A percentile compares a stretch with the other conserved stretches of the same genome.
Evolutionary conservation across 2,329 filamentous ascomycete genomes (phyloP).

Genomic region (Emmonsiellopsis sp.): DNA sequence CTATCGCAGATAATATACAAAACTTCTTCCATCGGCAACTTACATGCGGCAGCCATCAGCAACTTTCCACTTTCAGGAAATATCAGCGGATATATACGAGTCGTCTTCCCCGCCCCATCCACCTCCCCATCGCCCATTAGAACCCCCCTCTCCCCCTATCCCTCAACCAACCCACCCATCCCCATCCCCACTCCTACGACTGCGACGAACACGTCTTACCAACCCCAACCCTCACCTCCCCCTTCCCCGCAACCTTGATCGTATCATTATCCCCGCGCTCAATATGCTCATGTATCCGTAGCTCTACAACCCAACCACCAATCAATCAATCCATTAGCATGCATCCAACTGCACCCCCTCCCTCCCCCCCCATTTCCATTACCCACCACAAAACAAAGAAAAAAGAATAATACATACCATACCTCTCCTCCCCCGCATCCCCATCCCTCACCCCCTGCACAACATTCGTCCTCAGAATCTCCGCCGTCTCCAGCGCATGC

Average conservation of each 20-base stretch:
- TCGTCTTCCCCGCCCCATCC: not conserved
- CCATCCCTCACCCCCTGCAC: constrained; percentile 62
- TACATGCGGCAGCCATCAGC: not conserved
- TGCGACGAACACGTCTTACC: constrained; percentile 32
- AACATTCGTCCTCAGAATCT: constrained; percentile 70
- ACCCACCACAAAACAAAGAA: not conserved
- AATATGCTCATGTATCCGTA: constrained; percentile 83
- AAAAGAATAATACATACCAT: constrained; percentile 18
- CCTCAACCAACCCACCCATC: constrained; percentile 11
- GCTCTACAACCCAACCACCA: constrained; percentile 42
- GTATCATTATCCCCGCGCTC: constrained; percentile 91
- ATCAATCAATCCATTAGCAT: not conserved
- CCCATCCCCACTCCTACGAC: constrained; percentile 7
- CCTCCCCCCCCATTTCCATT: too few relatives aligned
- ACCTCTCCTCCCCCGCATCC: constrained; percentile 22
- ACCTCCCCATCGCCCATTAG: not conserved
- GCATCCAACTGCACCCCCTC: too few relatives aligned
- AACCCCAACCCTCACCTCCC: constrained; percentile 25
- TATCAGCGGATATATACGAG: not conserved
- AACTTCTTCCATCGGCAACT: not conserved
- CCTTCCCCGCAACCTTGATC: constrained; percentile 54
- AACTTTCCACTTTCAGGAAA: not conserved
- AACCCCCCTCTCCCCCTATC: not conserved
- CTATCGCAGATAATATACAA: not conserved
- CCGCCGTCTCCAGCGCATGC: constrained; percentile 74